phyloP scores from a whole-genome alignment of 2,329 filamentous ascomycete species.

The Juglanconis sp. region DNA sequence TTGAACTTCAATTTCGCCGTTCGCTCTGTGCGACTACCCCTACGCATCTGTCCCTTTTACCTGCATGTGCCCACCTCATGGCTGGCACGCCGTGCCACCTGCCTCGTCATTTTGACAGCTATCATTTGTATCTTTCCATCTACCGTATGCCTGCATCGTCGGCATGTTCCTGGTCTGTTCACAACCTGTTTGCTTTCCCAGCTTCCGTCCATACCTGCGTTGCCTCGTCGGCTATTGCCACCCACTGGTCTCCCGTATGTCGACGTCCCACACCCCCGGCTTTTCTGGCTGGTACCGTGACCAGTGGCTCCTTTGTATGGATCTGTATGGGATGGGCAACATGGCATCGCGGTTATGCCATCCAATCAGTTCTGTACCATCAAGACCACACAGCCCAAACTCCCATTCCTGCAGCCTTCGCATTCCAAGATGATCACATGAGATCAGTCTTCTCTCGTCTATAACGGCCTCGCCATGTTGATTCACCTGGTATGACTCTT shows the following conservation, averaged over 20 bases:
- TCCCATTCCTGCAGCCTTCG: not conserved
- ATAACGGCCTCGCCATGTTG: constrained; percentile 1
- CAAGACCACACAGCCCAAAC: not conserved
- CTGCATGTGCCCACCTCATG: not conserved
- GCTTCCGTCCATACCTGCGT: not conserved
- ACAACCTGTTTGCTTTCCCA: not conserved
- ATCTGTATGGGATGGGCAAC: not conserved
- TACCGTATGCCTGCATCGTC: not conserved
- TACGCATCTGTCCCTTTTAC: no score
- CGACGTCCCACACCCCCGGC: not conserved
- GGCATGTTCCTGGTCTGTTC: not conserved
- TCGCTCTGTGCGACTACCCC: constrained; percentile 6
- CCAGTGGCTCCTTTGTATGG: no score
- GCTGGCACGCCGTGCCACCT: constrained; percentile 6
- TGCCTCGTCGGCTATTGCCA: not conserved
- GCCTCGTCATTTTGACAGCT: constrained; percentile 4
- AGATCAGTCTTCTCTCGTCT: constrained; percentile 1
- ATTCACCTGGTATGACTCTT: constrained; percentile 16
- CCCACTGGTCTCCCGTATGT: not conserved
- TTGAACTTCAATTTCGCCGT: constrained; percentile 13
- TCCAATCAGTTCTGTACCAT: not conserved
- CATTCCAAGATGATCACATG: not conserved
- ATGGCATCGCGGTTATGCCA: not conserved
- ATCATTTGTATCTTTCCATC: not conserved
- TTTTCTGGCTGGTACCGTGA: no score